Conservation (phyloP, 306 rosid species). For the Rosa lucieae region DNA sequence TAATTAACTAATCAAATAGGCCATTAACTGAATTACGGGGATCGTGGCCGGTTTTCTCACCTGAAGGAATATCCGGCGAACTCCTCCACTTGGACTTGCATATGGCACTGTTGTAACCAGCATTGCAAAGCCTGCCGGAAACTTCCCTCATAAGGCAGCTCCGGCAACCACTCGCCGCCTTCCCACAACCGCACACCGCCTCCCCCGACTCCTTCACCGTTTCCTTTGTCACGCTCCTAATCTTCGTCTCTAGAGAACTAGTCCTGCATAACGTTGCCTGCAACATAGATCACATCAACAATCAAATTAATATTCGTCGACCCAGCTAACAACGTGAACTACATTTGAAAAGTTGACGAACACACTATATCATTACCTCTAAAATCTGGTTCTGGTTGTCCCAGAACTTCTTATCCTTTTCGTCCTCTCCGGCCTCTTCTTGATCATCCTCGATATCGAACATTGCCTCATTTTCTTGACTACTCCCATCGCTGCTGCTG, state of each 20-base stretch:
- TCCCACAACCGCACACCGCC: slow-evolving; percentile 55
- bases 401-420: slow-evolving; percentile 55
- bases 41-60: slow-evolving; percentile 28
- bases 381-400: slow-evolving; percentile 63
- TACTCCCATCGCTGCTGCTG: slow-evolving; percentile 29
- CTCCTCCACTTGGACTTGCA: slow-evolving; percentile 81
- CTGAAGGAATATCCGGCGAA: slow-evolving; percentile 60
- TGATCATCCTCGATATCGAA: slow-evolving; percentile 33
- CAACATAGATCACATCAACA: neutral
- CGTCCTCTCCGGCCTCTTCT: slow-evolving; percentile 31
- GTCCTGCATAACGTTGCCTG: slow-evolving; percentile 56
- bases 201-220: slow-evolving; percentile 38
- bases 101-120: slow-evolving; percentile 56
- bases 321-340: too few relatives aligned
- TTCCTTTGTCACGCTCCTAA: slow-evolving; percentile 56
- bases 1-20: neutral
- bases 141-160: slow-evolving; percentile 63
- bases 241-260: slow-evolving; percentile 48
- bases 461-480: slow-evolving; percentile 19
- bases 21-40: neutral
- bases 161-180: slow-evolving; percentile 40
- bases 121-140: slow-evolving; percentile 46
- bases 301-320: neutral
- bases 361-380: slow-evolving; percentile 39
- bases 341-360: neutral